Percentiles rank a stretch among this genome's conserved stretches.
These are phyloP conservation scores for Blastocladiella emersonii DNA, from an alignment of 371 early-diverging fungal genomes.

Conservation along the genomic window DNA sequence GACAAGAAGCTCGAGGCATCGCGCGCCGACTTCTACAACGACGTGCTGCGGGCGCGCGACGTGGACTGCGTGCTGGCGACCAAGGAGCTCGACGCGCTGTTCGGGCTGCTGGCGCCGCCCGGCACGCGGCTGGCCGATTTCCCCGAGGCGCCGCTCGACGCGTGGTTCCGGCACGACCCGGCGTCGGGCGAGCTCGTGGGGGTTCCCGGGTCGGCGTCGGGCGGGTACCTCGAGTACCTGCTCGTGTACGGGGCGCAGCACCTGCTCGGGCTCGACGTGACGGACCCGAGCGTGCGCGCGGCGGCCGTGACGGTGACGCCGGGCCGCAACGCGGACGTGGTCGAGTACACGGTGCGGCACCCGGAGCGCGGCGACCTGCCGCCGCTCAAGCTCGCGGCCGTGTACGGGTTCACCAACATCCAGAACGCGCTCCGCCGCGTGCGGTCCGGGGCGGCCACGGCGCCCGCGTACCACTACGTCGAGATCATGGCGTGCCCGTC, in stretches of 20 bases:
- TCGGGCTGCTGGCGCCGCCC: too few species aligned
- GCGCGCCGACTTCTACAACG: conserved; percentile 72
- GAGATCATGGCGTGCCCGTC: conserved; percentile 96
- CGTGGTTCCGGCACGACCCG: conserved; percentile 25
- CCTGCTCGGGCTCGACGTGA: conserved; percentile 47
- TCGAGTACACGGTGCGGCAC: conserved; percentile 42
- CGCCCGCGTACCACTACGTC: conserved; percentile 62
- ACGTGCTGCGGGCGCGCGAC: conserved; percentile 62
- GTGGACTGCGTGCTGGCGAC: conserved; percentile 93
- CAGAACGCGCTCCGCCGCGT: conserved; percentile 85
- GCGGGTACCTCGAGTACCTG: conserved; percentile 78
- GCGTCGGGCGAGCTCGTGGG: conserved; percentile 32
- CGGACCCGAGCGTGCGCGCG: not conserved
- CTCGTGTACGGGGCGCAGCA: conserved; percentile 62
- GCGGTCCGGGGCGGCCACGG: conserved; percentile 25
- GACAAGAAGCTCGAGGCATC: conserved; percentile 97
- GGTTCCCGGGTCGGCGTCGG: conserved; percentile 67
- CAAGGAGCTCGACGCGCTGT: conserved; percentile 65
- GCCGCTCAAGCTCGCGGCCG: conserved; percentile 54
- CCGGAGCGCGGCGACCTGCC: conserved; percentile 16
- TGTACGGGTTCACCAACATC: conserved; percentile 92
- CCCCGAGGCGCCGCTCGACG: not conserved
- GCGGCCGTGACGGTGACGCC: conserved; percentile 33
- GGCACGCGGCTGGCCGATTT: conserved; percentile 30
- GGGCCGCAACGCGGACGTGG: conserved; percentile 71